These are phyloP conservation scores for Lepraria neglecta DNA, from an alignment of 495 filamentous ascomycete genomes.

Conservation along the genomic window DNA sequence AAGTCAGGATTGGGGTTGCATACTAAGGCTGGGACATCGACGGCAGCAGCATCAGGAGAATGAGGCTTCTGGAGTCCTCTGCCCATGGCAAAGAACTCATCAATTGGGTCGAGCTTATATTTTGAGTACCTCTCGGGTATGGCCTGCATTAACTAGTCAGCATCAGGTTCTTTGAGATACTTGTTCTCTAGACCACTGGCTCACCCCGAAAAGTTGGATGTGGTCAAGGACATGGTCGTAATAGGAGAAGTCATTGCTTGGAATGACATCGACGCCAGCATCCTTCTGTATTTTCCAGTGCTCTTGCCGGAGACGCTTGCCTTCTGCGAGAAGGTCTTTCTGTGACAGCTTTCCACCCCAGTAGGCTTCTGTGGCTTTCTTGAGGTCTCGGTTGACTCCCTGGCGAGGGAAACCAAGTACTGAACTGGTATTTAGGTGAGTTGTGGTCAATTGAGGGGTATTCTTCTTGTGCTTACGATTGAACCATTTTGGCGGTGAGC, in stretches of 20 bases:
- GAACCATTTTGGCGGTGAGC: conserved; percentile 61
- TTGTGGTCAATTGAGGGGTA: not conserved
- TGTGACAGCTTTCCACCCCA: conserved; percentile 91
- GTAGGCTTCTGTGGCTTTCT: conserved; percentile 98
- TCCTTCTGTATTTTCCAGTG: conserved; percentile 99
- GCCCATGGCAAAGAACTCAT: conserved; percentile 99
- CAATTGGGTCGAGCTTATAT: conserved; percentile 75
- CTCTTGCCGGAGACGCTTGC: conserved; percentile 87
- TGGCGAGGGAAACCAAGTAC: conserved; percentile 87
- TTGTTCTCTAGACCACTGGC: conserved; percentile 30
- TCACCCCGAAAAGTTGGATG: conserved; percentile 95
- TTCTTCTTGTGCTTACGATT: conserved; percentile 52
- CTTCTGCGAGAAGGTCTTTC: conserved; percentile 81
- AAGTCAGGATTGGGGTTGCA: conserved; percentile 22
- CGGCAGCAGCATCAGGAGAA: conserved; percentile 50
- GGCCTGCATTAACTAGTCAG: conserved; percentile 46
- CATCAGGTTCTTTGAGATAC: not conserved
- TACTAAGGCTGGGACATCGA: conserved; percentile 85
- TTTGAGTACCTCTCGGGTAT: conserved; percentile 85
- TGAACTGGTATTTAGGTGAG: conserved; percentile 37
- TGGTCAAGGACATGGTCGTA: conserved; percentile 98
- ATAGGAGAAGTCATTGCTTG: conserved; percentile 98
- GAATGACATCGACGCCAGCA: conserved; percentile 92
- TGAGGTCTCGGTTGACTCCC: conserved; percentile 96
- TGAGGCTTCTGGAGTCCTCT: conserved; percentile 85